Evolutionary conservation across 257 asterid genomes (phyloP), one percentile per base, ranked within the genome.

Genomic region (Solanum sejunctum): DNA sequence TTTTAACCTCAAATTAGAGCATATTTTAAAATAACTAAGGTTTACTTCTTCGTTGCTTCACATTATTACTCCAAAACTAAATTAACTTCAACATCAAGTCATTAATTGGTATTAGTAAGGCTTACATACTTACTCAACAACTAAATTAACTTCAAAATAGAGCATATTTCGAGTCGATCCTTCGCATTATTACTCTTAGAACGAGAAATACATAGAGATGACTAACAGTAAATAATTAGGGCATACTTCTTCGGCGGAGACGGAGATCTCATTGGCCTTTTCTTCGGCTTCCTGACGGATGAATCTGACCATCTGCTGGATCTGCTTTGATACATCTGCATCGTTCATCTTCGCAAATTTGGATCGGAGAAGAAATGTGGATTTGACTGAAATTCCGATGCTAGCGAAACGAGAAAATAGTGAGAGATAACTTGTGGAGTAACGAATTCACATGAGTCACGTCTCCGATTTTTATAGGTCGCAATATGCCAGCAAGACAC

Each of bases 281-380:
- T 96, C 99, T 84, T 95, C 97, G 54, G 99, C 98, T 86, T 96
- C 99, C 84, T 96, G 99, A 88, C 99, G 99, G 91, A 96, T 96
- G 97, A 96, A 96, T 81, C 97, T 93, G 88, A 96, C 98, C 99
- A 96, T 96, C 97, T 95, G 98, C 92, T 95, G 98, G 98, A 96
- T 96, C 98, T 96, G 99, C 95, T 91, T 93, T 39, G 98, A 93
- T 67, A 96, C 99, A 90, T 96, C 98, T 83, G 95, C 90, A 89
- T 96, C 99, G 88, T 96, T 95, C 99, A 96, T 96, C 21, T 83
- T 92, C 43, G 88, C 87, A 86, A 84, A 57, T 73, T 77, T 51
- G 45, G 82, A 49, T 77, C 82, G 61, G 23, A 77, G 45, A 77
- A 47, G 60, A 9, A 32, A 12, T 23, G 21, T 23, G 63, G 52